Base-by-base conservation (phyloP, 768 basidiomycete genomes). In the Mycena belliarum region DNA sequence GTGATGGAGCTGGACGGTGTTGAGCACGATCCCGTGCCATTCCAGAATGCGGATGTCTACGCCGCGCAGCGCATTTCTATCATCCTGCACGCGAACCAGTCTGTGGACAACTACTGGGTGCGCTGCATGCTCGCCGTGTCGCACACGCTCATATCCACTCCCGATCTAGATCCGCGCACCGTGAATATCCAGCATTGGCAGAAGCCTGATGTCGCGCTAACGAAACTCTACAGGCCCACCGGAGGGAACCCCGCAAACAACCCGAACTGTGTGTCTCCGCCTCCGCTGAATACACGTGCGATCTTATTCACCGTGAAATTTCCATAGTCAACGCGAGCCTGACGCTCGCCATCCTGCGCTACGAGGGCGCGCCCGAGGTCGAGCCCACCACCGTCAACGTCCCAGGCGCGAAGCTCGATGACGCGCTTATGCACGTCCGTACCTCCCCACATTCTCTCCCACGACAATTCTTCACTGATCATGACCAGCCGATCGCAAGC, bases 1-100 rank as follows among this genome's bases (percentile, higher is more conserved):
- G 65, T 72, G 49, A 77, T 77, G 42, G 75, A 75, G 62, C 69
- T 72, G 4, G 80, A 79, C 41, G 77, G 76, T 44, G 70, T 73
- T 20, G 73, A 77, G 55, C 72, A 73, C 44, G 70, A 76, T 41
- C 77, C 74, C 5, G 58, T 72, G 8, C 49, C 67, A 1, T 76
- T 78, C n/a, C 77, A 80, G 65, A 72, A 73, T 37, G 61, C 79
- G 12, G 71, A 75, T 53, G 68, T 82, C 55, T 77, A 76, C 53
- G 70, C 52, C 70, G 75, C 73, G 12, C 75, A 76, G 63, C 73
- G 75, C 50, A 65, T 70, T 23, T 76, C 76, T 20, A 60, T 72
- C 42, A 65, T 77, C 57, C 64, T 81, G 37, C 55, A 74, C 21
- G 78, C 80, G 15, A 73, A 77, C 61, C 77, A 80, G 57, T 66